phyloP scores from a whole-genome alignment of 768 basidiomycete species.

The Goffeauzyma gilvescens region DNA sequence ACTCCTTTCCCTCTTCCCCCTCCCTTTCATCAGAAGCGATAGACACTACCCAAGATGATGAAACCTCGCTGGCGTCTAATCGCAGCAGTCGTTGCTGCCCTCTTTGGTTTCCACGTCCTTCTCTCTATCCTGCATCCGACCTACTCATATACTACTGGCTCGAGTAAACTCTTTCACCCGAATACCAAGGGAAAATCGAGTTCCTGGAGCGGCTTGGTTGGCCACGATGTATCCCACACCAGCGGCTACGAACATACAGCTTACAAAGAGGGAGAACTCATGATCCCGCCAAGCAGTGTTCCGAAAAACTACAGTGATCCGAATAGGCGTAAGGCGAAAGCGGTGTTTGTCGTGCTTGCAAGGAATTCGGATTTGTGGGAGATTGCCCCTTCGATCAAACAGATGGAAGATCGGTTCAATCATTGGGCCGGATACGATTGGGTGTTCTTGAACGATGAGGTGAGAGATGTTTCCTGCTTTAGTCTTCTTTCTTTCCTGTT shows the following conservation, averaged over 20 bases:
- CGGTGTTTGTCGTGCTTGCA: constrained; percentile 57
- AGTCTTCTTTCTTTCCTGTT: background rate
- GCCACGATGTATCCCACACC: constrained; percentile 10
- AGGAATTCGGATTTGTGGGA: constrained; percentile 32
- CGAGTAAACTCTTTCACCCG: constrained; percentile 9
- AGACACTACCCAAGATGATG: constrained; percentile 23
- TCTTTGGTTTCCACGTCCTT: constrained; percentile 25
- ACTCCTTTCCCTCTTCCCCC: too few relatives aligned
- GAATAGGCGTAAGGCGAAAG: constrained; percentile 45
- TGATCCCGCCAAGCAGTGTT: background rate
- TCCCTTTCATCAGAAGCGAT: too few relatives aligned
- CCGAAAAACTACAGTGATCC: constrained; percentile 10
- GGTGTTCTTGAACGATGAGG: constrained; percentile 62
- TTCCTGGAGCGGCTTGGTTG: constrained; percentile 5
- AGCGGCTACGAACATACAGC: constrained; percentile 11
- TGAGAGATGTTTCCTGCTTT: too few relatives aligned
- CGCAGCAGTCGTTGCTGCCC: constrained; percentile 18
- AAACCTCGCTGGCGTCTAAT: constrained; percentile 27
- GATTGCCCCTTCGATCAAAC: constrained; percentile 47
- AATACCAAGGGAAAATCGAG: too few relatives aligned
- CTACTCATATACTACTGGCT: constrained; percentile 25
- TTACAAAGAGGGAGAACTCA: constrained; percentile 7
- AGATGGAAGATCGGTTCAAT: constrained; percentile 79
- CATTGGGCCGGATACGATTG: constrained; percentile 56
- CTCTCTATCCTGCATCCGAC: constrained; percentile 25